Base-by-base conservation (phyloP, 495 filamentous ascomycete species). In the Penicillium odoratum region DNA sequence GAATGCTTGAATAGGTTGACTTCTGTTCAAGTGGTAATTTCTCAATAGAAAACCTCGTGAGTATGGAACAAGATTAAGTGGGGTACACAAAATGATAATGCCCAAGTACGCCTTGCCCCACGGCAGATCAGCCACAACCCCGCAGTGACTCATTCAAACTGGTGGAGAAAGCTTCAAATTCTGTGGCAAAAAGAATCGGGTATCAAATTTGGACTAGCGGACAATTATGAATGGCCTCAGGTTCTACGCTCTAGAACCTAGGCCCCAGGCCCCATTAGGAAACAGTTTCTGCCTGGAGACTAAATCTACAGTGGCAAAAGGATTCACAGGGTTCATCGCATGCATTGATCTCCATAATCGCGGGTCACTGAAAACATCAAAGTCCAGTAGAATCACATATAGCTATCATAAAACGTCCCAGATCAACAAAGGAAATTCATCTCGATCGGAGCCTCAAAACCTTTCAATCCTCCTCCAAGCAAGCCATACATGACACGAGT, bases 111-210 rank as follows among this genome's bases (percentile, higher is more conserved):
- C 21, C 44, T 47, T 28, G 44, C 44, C 44, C 44, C 44, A 47
- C 44, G 21, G 21, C 9, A 26, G 25, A 47, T 50, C 30, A 50
- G 28, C 48, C 29, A 33, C 48, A 50, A 33, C 29, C 48, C 48
- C 48, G 29, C 48, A 33, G 29, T 50, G 48, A 50, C 21, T 48
- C 46, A 48, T 26, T 31, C n/a, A 30, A 50, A 34, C 26, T 11
- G 15, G 11, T 50, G 28, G 29, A 48, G 28, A 33, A 50, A 26
- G 3, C 7, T 11, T 7, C 21, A 29, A 13, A 47, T 10, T 26
- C 7, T 10, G 26, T 26, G 18, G 11, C 44, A 28, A 29, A 21
- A 47, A 29, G 8, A 7, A 16, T 40, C 13, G 38, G 15, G 5
- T 16, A n/a, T 40, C 38, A 5, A 3, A 40, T 16, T 40, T 16